Percentiles rank a stretch among this genome's conserved stretches.
These are phyloP conservation scores for Aureobasidium pullulans DNA, from an alignment of 2,329 filamentous ascomycete genomes.

Conservation along the genomic window DNA sequence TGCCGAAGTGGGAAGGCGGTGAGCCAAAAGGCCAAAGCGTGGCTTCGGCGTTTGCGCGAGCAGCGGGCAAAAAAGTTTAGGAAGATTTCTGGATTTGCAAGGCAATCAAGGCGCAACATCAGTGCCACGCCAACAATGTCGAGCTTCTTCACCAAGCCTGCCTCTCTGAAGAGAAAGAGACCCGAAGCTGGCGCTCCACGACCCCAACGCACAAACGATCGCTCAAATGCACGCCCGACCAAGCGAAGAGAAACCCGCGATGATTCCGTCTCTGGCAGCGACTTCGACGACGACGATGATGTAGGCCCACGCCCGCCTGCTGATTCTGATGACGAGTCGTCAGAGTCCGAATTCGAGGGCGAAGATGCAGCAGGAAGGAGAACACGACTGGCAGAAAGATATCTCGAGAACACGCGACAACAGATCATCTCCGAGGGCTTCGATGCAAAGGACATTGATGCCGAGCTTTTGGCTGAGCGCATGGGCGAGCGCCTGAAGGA, in stretches of 20 bases:
- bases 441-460: conserved; percentile 87
- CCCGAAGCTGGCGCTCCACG: conserved; percentile 30
- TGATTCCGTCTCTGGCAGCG: conserved; percentile 84
- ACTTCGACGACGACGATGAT: conserved; percentile 50
- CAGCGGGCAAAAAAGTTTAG: conserved; percentile 10
- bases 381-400: conserved; percentile 80
- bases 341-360: conserved; percentile 51
- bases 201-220: conserved; percentile 41
- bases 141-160: conserved; percentile 89
- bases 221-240: conserved; percentile 34
- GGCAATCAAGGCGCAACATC: neutral
- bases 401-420: conserved; percentile 80
- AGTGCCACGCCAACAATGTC: conserved; percentile 49
- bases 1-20: neutral
- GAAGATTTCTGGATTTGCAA: neutral
- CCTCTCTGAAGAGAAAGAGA: conserved; percentile 85
- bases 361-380: conserved; percentile 88
- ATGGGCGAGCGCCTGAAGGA: conserved; percentile 69
- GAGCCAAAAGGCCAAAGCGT: neutral
- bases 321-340: conserved; percentile 22
- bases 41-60: neutral
- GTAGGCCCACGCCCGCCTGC: conserved; percentile 30
- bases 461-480: conserved; percentile 68
- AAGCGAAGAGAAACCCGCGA: conserved; percentile 50
- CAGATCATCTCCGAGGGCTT: conserved; percentile 75